Conservation (phyloP, 108 stramenopile genomes). For the Cyclotella distinguenda region DNA sequence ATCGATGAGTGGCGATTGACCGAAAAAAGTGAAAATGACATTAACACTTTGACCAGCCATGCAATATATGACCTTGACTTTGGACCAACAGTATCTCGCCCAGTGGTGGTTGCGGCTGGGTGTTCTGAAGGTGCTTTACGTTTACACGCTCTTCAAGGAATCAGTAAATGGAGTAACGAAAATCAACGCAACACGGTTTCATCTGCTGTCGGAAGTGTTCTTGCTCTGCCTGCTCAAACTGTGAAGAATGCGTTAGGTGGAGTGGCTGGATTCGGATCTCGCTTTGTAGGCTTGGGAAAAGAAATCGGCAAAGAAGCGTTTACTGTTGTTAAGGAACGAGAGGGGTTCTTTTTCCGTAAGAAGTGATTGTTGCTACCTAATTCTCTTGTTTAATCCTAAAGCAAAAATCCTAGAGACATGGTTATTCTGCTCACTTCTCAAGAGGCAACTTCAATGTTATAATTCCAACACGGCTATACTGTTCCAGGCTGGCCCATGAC, state of each 20-base stretch:
- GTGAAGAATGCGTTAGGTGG: constrained; percentile 76
- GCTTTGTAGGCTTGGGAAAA: constrained; percentile 73
- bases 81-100: constrained; percentile 81
- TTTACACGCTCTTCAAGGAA: constrained; percentile 84
- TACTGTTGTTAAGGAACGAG: constrained; percentile 49
- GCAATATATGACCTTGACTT: constrained; percentile 80
- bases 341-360: constrained; percentile 30
- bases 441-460: not conserved
- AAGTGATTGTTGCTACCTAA: not conserved
- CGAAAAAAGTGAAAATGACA: constrained; percentile 54
- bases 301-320: constrained; percentile 77
- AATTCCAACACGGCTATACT: not conserved
- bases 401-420: not conserved
- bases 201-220: constrained; percentile 64
- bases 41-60: constrained; percentile 16
- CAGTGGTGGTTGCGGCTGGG: constrained; percentile 82
- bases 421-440: not conserved
- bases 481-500: constrained; percentile 8
- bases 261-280: constrained; percentile 66
- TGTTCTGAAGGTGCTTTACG: constrained; percentile 80
- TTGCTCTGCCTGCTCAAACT: constrained; percentile 71
- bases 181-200: constrained; percentile 38
- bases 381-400: not conserved
- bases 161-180: constrained; percentile 75
- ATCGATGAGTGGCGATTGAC: constrained; percentile 85